These are phyloP conservation scores for Eimeria mitis DNA, from an alignment of 169 alveolate genomes.

Conservation along the genomic window DNA sequence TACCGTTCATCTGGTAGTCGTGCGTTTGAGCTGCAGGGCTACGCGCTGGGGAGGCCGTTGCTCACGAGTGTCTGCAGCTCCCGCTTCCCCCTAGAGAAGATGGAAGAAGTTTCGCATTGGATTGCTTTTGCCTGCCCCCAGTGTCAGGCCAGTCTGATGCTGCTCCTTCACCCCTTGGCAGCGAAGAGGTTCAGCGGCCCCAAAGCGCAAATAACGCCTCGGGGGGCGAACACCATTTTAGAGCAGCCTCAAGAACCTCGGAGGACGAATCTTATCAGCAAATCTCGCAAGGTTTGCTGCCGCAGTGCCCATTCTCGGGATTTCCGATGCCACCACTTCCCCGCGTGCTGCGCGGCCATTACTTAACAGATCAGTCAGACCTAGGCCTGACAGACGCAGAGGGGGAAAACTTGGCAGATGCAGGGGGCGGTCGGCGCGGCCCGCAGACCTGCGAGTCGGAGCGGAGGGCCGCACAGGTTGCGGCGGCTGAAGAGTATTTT, in stretches of 20 bases:
- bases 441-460: conserved; percentile 56
- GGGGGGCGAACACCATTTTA: background rate
- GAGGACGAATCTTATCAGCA: background rate
- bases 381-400: conserved; percentile 78
- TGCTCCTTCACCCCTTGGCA: background rate
- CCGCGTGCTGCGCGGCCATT: conserved; percentile 68
- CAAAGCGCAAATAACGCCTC: background rate
- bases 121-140: conserved; percentile 63
- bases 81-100: conserved; percentile 83
- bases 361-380: conserved; percentile 79
- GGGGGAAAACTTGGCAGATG: conserved; percentile 66
- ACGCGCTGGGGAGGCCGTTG: conserved; percentile 82
- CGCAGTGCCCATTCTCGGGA: conserved; percentile 79
- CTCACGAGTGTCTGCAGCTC: conserved; percentile 81
- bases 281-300: background rate
- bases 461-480: conserved; percentile 38
- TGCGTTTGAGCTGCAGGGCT: conserved; percentile 52
- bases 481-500: conserved; percentile 68
- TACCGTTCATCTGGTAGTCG: background rate
- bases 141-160: background rate
- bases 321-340: conserved; percentile 80
- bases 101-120: conserved; percentile 65
- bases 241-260: background rate
- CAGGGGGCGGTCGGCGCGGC: conserved; percentile 41
- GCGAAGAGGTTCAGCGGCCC: background rate